Conservation (phyloP, 2,329 filamentous ascomycete genomes). For the Penicillium sp. region DNA sequence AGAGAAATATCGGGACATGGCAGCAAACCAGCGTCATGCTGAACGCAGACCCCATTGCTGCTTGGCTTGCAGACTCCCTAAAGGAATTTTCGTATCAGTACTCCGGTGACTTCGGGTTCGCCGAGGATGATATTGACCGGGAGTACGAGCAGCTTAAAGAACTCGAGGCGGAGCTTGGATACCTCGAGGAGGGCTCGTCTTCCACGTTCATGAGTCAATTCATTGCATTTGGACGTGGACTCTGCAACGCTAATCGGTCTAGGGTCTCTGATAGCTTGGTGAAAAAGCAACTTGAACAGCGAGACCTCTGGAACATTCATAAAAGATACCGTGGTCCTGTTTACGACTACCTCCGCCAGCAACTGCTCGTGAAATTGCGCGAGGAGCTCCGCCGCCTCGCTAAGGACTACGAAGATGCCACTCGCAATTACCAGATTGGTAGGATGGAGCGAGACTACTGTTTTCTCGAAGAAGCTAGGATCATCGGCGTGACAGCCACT, state of each 20-base stretch:
- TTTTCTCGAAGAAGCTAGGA: conserved; percentile 57
- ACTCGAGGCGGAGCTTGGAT: conserved; percentile 55
- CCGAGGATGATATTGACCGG: conserved; percentile 58
- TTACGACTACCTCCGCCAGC: conserved; percentile 61
- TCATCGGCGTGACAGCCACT: conserved; percentile 71
- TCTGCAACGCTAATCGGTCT: conserved; percentile 23
- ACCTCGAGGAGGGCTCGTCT: conserved; percentile 54
- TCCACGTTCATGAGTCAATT: conserved; percentile 50
- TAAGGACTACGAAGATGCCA: conserved; percentile 49
- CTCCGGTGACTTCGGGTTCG: conserved; percentile 48
- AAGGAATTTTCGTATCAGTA: conserved; percentile 46
- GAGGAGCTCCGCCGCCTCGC: conserved; percentile 50
- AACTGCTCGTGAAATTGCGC: conserved; percentile 50
- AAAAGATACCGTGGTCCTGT: conserved; percentile 56
- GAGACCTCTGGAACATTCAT: conserved; percentile 61
- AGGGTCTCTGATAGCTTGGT: conserved; percentile 34
- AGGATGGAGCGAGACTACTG: conserved; percentile 58
- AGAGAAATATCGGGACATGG: conserved; percentile 46
- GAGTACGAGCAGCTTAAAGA: conserved; percentile 60
- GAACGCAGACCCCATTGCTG: conserved; percentile 41
- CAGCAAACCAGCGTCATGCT: conserved; percentile 25
- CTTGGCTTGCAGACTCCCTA: conserved; percentile 57
- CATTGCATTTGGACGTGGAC: conserved; percentile 44
- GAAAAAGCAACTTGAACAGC: conserved; percentile 32
- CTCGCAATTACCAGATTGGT: conserved; percentile 53